phyloP scores from a whole-genome alignment of 441 rosid genomes.

The Kokia cookei region DNA sequence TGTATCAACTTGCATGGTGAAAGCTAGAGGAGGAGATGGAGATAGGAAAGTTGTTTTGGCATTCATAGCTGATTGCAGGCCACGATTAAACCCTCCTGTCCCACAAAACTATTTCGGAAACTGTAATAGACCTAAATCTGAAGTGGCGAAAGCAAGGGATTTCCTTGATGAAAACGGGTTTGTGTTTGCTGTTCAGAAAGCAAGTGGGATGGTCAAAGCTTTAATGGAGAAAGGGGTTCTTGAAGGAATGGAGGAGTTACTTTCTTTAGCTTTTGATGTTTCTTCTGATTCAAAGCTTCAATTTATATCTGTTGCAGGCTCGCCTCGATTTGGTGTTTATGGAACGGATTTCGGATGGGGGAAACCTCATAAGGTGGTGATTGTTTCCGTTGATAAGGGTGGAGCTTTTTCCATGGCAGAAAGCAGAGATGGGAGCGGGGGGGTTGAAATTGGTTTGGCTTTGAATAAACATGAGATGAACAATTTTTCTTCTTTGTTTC shows the following conservation, averaged over 20 bases:
- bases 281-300: neutral
- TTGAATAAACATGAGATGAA: too few relatives aligned
- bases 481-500: too few relatives aligned
- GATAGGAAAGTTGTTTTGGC: neutral
- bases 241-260: conserved; percentile 1
- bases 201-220: conserved; percentile 19
- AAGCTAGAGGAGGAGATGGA: conserved; percentile 17
- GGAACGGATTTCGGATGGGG: too few relatives aligned
- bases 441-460: too few relatives aligned
- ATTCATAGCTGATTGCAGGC: conserved; percentile 18
- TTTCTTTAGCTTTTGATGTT: neutral
- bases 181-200: neutral
- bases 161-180: conserved; percentile 22
- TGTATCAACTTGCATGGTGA: conserved; percentile 13
- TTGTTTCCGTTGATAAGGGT: too few relatives aligned
- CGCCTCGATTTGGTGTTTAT: too few relatives aligned
- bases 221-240: conserved; percentile 5
- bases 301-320: neutral
- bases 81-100: conserved; percentile 19
- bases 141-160: neutral
- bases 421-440: too few relatives aligned
- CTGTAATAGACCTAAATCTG: neutral
- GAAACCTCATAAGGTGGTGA: too few relatives aligned
- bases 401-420: too few relatives aligned
- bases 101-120: conserved; percentile 31